Evolutionary conservation across 139 green algal species (phyloP).

Genomic region (Picochlorum sp.): DNA sequence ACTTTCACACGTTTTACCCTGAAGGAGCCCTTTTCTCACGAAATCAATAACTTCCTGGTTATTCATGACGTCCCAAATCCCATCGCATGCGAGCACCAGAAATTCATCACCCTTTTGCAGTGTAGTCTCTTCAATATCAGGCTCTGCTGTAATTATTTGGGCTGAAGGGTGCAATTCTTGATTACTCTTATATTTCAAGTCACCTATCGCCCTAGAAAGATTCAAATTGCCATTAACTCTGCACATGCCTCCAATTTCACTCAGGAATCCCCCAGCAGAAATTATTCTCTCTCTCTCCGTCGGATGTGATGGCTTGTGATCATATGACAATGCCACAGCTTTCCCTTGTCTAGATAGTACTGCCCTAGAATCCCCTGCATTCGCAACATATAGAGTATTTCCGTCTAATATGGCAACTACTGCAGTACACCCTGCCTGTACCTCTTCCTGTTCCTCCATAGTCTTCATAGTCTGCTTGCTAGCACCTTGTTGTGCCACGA

Average conservation of each 20-base stretch:
- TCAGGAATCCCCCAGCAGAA: conserved; percentile 63
- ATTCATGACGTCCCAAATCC: conserved; percentile 88
- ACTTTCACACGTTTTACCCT: conserved; percentile 31
- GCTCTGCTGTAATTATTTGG: conserved; percentile 79
- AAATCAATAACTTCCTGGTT: conserved; percentile 80
- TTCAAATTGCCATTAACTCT: conserved; percentile 94
- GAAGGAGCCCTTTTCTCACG: conserved; percentile 49
- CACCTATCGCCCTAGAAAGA: conserved; percentile 87
- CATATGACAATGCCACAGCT: conserved; percentile 53
- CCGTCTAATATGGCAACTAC: conserved; percentile 72
- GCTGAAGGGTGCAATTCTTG: conserved; percentile 20
- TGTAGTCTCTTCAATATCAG: conserved; percentile 42
- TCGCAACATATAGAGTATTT: conserved; percentile 73
- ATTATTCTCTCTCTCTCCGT: conserved; percentile 69
- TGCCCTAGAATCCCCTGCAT: conserved; percentile 80
- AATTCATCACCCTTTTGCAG: conserved; percentile 70
- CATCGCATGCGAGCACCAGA: conserved; percentile 87
- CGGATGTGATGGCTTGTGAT: conserved; percentile 77
- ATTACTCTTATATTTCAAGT: conserved; percentile 92
- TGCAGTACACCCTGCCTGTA: conserved; percentile 73
- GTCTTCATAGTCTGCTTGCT: neutral
- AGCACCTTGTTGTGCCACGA: conserved; percentile 26
- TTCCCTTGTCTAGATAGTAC: conserved; percentile 54
- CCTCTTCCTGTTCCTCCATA: neutral
- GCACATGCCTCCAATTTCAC: conserved; percentile 34